These are phyloP conservation scores for Limonium bicolor DNA, from an alignment of 148 eudicot genomes.

Conservation along the genomic window DNA sequence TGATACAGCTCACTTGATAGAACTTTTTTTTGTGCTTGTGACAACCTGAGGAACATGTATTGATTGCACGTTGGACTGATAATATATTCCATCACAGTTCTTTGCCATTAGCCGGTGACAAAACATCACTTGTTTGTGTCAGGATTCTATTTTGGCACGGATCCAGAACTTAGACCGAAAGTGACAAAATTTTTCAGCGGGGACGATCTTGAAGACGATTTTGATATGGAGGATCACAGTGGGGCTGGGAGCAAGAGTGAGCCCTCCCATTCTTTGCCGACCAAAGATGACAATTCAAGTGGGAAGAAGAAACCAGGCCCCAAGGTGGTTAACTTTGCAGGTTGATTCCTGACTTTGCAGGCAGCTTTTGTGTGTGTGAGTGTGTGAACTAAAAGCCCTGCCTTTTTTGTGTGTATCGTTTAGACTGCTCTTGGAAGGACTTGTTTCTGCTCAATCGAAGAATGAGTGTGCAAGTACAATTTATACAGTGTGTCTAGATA, in stretches of 20 bases:
- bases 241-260: constrained; percentile 9
- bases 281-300: constrained; percentile 17
- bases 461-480: no score
- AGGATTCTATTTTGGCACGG: no score
- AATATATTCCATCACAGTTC: background rate
- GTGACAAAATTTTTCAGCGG: constrained; percentile 74
- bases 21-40: background rate
- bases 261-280: background rate
- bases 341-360: constrained; percentile 20
- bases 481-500: no score
- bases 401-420: no score
- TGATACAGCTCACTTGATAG: background rate
- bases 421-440: no score
- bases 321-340: constrained; percentile 85
- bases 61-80: background rate
- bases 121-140: no score
- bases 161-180: constrained; percentile 22
- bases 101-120: background rate
- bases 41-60: constrained; percentile 4
- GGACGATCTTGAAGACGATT: constrained; percentile 96
- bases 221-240: constrained; percentile 17
- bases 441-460: no score
- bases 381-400: no score
- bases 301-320: constrained; percentile 54
- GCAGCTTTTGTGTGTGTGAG: no score